Conservation (phyloP, 2,329 filamentous ascomycete species). For the Apiospora saccharicola region DNA sequence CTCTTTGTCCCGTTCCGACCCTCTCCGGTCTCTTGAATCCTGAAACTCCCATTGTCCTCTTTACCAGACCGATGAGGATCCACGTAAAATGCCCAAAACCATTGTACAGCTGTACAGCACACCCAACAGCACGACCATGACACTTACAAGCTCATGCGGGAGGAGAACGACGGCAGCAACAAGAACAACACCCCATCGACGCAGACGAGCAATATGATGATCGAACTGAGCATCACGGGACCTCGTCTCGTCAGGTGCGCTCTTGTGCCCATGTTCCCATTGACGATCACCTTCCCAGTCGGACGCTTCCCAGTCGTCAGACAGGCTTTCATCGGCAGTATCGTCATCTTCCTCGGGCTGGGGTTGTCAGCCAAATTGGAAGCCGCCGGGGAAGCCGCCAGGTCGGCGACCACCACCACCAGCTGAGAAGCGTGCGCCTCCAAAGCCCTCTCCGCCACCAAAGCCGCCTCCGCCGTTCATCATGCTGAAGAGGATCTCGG, state of each 20-base stretch:
- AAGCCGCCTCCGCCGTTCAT: constrained; percentile 73
- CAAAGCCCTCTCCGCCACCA: constrained; percentile 59
- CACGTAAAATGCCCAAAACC: constrained; percentile 36
- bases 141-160: constrained; percentile 40
- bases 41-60: constrained; percentile 19
- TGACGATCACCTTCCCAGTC: constrained; percentile 40
- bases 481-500: constrained; percentile 84
- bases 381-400: constrained; percentile 58
- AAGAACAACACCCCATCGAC: constrained; percentile 39
- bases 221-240: constrained; percentile 32
- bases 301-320: constrained; percentile 29
- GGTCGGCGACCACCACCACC: constrained; percentile 53
- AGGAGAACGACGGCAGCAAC: constrained; percentile 41
- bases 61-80: constrained; percentile 20
- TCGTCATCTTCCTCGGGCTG: constrained; percentile 41
- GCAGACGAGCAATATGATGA: constrained; percentile 38
- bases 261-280: constrained; percentile 44
- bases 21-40: constrained; percentile 4
- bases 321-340: constrained; percentile 33
- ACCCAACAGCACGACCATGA: constrained; percentile 43
- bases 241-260: constrained; percentile 23
- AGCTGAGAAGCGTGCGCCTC: constrained; percentile 59
- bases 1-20: background rate
- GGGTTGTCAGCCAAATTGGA: constrained; percentile 63
- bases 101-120: constrained; percentile 40